These are phyloP conservation scores for Tetrapisispora nanseiensis DNA, from an alignment of 805 yeast species.

Conservation along the genomic window DNA sequence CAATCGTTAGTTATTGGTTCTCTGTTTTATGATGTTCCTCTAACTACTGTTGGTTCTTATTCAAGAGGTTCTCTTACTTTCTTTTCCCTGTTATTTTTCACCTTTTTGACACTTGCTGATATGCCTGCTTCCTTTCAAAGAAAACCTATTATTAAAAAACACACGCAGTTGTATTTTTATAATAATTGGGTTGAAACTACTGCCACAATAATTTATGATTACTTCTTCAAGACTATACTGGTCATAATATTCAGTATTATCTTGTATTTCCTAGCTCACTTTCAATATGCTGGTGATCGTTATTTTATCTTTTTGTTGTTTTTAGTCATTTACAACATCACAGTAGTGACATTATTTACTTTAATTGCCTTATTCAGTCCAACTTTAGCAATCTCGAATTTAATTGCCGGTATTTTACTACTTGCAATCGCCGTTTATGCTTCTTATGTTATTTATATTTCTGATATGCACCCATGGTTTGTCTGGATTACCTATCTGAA, in stretches of 20 bases:
- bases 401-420: constrained; percentile 47
- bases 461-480: constrained; percentile 62
- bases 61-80: constrained; percentile 45
- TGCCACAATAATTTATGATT: constrained; percentile 46
- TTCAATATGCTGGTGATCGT: constrained; percentile 39
- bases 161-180: constrained; percentile 54
- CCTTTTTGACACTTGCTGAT: constrained; percentile 51
- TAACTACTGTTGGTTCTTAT: constrained; percentile 40
- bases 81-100: constrained; percentile 43
- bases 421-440: constrained; percentile 47
- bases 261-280: constrained; percentile 45
- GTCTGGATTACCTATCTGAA: constrained; percentile 53
- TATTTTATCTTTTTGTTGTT: constrained; percentile 42
- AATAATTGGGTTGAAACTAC: constrained; percentile 59
- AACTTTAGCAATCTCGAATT: constrained; percentile 47
- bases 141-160: constrained; percentile 51
- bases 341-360: constrained; percentile 45
- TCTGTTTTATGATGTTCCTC: constrained; percentile 37
- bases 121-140: constrained; percentile 38
- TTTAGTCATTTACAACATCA: constrained; percentile 34
- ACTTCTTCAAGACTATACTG: constrained; percentile 44
- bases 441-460: constrained; percentile 55
- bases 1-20: constrained; percentile 40
- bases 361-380: constrained; percentile 43
- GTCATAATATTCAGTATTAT: constrained; percentile 37